Base-by-base conservation (phyloP, 306 rosid genomes). In the Oemleria cerasiformis region DNA sequence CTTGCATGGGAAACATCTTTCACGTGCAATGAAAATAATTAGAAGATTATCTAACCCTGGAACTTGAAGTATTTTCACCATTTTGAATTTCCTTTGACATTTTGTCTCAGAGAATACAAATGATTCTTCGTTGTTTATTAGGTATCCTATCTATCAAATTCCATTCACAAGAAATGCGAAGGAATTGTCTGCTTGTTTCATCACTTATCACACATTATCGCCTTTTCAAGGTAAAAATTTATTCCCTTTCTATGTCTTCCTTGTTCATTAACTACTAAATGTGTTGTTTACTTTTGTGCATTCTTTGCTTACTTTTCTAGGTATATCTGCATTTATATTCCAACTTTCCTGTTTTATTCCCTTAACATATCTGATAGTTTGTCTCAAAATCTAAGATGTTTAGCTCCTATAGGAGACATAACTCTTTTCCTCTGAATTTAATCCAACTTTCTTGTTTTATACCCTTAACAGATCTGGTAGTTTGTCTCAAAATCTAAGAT, bases 121-220 rank as follows among this genome's bases (percentile, higher is more conserved):
- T 44, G 50, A 13, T 30, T 4, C 42, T 25, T 15, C 34, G 4
- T 17, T 60, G 48, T 48, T 72, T 58, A 16, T 45, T 47, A 75
- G 79, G 79, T 75, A 75, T 39, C 79, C 79, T 34, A 75, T 75
- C 38, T 67, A 75, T 65, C 78, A 65, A 66, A 75, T 75, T 57
- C 79, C 73, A 59, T 34, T 49, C 38, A 47, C 79, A 54, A 75
- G 10, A 41, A 67, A 57, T 47, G 73, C 47, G 43, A 75, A 47
- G 58, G 79, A 45, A 30, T 67, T 75, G 11, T 75, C 79, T 30
- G 73, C 73, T 34, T 66, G 79, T 67, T 75, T 75, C 68, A 41
- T 75, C 41, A 75, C 79, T 16, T 75, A 66, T 40, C 73, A 75
- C 60, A 45, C 9, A 44, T 48, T 75, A 12, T 67, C 79, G 4